phyloP scores from a whole-genome alignment of 2,329 filamentous ascomycete genomes.

The Tothia fuscella region DNA sequence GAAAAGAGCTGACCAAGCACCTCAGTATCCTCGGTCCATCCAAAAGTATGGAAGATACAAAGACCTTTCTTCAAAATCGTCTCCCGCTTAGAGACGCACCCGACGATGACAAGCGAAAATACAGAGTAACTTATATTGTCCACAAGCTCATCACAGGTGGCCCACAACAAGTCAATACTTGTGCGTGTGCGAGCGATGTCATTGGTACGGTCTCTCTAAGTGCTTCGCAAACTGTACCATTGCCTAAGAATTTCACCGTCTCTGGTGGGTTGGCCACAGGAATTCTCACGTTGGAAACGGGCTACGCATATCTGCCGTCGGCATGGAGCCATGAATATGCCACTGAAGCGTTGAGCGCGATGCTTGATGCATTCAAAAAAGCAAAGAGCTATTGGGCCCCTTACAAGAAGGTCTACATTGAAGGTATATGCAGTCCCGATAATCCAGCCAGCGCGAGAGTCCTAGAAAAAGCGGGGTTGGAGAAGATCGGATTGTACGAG shows the following conservation, averaged over 20 bases:
- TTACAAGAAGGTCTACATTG: conserved; percentile 20
- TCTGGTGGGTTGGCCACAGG: conserved; percentile 10
- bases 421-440: conserved; percentile 21
- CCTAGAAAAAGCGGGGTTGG: conserved; percentile 21
- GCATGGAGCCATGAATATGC: conserved; percentile 17
- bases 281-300: conserved; percentile 16
- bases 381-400: conserved; percentile 16
- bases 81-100: too few relatives aligned
- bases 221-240: conserved; percentile 12
- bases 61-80: too few relatives aligned
- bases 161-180: not conserved
- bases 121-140: conserved; percentile 19
- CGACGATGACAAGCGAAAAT: conserved; percentile 13
- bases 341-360: conserved; percentile 16
- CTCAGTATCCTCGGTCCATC: conserved; percentile 17
- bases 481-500: conserved; percentile 17
- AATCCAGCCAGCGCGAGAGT: conserved; percentile 22
- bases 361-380: conserved; percentile 17
- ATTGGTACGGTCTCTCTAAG: conserved; percentile 18
- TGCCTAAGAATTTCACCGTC: conserved; percentile 14
- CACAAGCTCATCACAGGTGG: conserved; percentile 15
- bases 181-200: not conserved
- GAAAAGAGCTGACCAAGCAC: conserved; percentile 9
- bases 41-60: conserved; percentile 20
- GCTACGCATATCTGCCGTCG: conserved; percentile 14